Evolutionary conservation across 257 asterid genomes (phyloP).

Genomic region (Dorcoceras hygrometricum): DNA sequence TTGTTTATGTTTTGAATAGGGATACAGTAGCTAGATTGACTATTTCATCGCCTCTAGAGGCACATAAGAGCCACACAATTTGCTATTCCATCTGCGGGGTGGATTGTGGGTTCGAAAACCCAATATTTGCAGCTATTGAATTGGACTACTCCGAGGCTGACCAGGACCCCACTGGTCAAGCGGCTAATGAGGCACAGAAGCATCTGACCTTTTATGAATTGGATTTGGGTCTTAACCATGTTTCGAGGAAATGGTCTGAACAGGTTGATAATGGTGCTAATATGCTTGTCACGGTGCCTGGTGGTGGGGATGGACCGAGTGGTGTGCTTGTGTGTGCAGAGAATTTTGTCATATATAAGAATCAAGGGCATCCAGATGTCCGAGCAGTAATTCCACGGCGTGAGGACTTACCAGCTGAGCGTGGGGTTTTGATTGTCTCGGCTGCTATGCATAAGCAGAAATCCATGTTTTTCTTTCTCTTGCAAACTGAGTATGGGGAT

Average conservation of each 20-base stretch:
- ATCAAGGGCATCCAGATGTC: conserved; percentile 91
- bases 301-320: conserved; percentile 99
- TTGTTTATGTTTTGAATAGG: conserved; percentile 93
- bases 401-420: conserved; percentile 90
- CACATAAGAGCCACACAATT: conserved; percentile 89
- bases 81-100: conserved; percentile 85
- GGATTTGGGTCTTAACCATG: conserved; percentile 97
- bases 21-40: conserved; percentile 96
- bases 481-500: conserved; percentile 98
- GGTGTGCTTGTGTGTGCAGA: conserved; percentile 99
- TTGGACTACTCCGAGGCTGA: conserved; percentile 95
- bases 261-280: conserved; percentile 98
- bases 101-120: conserved; percentile 97
- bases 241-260: conserved; percentile 95
- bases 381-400: conserved; percentile 97
- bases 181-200: conserved; percentile 89
- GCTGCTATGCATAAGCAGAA: conserved; percentile 97
- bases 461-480: conserved; percentile 90
- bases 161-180: conserved; percentile 95
- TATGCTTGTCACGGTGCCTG: conserved; percentile 95
- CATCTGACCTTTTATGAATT: conserved; percentile 88
- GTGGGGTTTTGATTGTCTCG: conserved; percentile 94
- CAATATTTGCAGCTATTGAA: conserved; percentile 93
- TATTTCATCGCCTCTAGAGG: conserved; percentile 91
- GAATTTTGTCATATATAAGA: conserved; percentile 93